Conservation (phyloP, 2,329 filamentous ascomycete species). For the Penicillium vulpinum region DNA sequence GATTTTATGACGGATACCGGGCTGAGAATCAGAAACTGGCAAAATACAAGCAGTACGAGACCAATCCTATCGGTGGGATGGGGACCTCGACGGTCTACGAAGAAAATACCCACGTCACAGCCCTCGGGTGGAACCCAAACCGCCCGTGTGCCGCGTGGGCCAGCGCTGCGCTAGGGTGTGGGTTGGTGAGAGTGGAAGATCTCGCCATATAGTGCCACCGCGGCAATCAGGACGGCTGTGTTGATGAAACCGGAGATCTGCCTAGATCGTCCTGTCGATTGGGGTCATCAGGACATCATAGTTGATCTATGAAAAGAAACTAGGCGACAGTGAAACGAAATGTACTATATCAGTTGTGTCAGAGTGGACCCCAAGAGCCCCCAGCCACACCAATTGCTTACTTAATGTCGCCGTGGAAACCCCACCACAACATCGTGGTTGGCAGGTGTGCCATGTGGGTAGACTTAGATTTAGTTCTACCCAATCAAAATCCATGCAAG, state of each 20-base stretch:
- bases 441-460: slow-evolving; percentile 3
- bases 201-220: slow-evolving; percentile 47
- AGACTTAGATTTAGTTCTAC: not conserved
- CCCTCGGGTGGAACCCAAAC: slow-evolving; percentile 69
- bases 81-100: slow-evolving; percentile 56
- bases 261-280: not conserved
- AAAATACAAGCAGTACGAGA: slow-evolving; percentile 32
- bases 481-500: slow-evolving; percentile 3
- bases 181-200: slow-evolving; percentile 66
- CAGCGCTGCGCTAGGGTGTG: slow-evolving; percentile 65
- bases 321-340: slow-evolving; percentile 18
- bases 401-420: slow-evolving; percentile 1
- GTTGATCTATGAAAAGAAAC: slow-evolving; percentile 25
- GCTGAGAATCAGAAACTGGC: slow-evolving; percentile 40
- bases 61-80: slow-evolving; percentile 34
- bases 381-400: slow-evolving; percentile 24
- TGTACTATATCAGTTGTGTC: not conserved
- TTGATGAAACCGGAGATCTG: slow-evolving; percentile 5
- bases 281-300: slow-evolving; percentile 4
- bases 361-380: slow-evolving; percentile 11
- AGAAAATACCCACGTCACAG: slow-evolving; percentile 62
- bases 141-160: slow-evolving; percentile 66
- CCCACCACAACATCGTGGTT: slow-evolving; percentile 6
- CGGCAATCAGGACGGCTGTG: slow-evolving; percentile 4
- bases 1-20: slow-evolving; percentile 48